These are phyloP conservation scores for Fagopyrum tataricum DNA, from an alignment of 148 eudicot species.

Conservation along the genomic window DNA sequence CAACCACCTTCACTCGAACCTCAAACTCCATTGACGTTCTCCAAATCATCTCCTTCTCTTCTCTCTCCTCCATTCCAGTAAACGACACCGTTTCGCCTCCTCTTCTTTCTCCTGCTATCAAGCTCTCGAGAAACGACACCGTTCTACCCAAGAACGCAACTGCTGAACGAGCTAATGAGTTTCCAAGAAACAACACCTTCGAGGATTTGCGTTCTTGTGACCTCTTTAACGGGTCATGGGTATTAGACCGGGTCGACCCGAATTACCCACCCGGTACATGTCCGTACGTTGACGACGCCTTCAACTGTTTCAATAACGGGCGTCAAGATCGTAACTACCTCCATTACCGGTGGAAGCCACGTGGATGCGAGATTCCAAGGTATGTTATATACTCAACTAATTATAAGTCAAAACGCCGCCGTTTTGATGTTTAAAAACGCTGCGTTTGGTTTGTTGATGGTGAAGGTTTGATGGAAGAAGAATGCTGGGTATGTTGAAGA, in stretches of 20 bases:
- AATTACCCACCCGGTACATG: constrained; percentile 57
- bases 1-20: background rate
- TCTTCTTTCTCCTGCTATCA: background rate
- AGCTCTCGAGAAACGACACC: constrained; percentile 1
- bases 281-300: constrained; percentile 47
- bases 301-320: constrained; percentile 61
- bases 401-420: background rate
- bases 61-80: background rate
- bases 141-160: background rate
- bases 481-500: constrained; percentile 4
- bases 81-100: background rate
- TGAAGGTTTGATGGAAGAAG: constrained; percentile 10
- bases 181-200: background rate
- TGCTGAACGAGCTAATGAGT: background rate
- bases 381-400: background rate
- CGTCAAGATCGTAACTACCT: constrained; percentile 42
- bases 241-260: constrained; percentile 31
- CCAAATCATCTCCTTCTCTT: background rate
- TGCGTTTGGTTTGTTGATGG: background rate
- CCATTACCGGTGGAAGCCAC: constrained; percentile 25
- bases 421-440: background rate
- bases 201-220: constrained; percentile 34
- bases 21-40: background rate
- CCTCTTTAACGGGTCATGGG: constrained; percentile 64
- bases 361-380: constrained; percentile 10